Evolutionary conservation across 2,329 filamentous ascomycete species (phyloP).

Genomic region (Colletotrichum phormii): DNA sequence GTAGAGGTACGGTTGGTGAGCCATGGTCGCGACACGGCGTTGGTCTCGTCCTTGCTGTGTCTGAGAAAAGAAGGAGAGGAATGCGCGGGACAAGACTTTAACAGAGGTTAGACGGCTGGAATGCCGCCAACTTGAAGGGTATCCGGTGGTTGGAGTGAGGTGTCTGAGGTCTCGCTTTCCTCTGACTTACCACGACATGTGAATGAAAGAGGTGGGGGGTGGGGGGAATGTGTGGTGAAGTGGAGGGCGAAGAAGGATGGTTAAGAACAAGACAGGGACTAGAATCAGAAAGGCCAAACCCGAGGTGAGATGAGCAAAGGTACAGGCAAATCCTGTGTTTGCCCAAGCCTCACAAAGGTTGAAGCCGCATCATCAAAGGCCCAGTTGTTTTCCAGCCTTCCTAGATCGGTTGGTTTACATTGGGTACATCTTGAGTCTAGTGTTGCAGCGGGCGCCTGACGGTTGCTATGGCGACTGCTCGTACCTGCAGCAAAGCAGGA

Average conservation of each 20-base stretch:
- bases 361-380: not conserved
- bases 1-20: slow-evolving; percentile 77
- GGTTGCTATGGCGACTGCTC: slow-evolving; percentile 2
- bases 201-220: slow-evolving; percentile 11
- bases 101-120: slow-evolving; percentile 8
- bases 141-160: not conserved
- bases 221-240: slow-evolving; percentile 1
- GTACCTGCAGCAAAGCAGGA: not conserved
- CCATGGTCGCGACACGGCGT: slow-evolving; percentile 42
- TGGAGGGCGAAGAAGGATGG: slow-evolving; percentile 10
- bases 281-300: not conserved
- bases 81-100: slow-evolving; percentile 1
- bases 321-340: not conserved
- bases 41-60: not conserved
- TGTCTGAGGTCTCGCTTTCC: not conserved
- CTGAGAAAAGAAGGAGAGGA: not conserved
- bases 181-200: slow-evolving; percentile 5
- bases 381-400: not conserved
- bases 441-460: not conserved
- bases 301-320: not conserved
- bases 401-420: not conserved
- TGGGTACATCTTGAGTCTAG: not conserved
- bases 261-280: not conserved
- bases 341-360: not conserved
- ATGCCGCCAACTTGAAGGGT: slow-evolving; percentile 4